phyloP scores from a whole-genome alignment of 768 basidiomycete species.

The Rhizopogon vinicolor region DNA sequence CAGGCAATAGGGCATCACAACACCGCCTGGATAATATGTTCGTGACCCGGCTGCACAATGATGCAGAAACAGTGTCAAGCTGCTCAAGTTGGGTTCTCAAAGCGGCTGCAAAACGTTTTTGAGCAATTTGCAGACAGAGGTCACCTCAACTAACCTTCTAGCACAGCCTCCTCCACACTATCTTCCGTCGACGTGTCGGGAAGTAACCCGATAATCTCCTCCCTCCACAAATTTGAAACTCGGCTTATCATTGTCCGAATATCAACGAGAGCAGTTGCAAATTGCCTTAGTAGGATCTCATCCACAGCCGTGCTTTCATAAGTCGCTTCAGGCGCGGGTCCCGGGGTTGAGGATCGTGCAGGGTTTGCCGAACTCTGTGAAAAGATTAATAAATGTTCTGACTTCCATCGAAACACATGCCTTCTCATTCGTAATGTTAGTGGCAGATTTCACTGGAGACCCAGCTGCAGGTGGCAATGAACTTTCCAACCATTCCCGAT shows the following conservation, averaged over 20 bases:
- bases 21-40: constrained; percentile 74
- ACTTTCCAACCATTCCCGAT: constrained; percentile 71
- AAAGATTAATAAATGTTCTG: neutral
- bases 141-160: constrained; percentile 43
- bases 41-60: constrained; percentile 61
- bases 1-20: constrained; percentile 77
- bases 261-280: constrained; percentile 65
- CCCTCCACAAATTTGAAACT: constrained; percentile 57
- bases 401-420: constrained; percentile 10
- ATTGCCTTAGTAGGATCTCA: constrained; percentile 61
- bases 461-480: constrained; percentile 40
- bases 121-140: neutral
- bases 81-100: constrained; percentile 48
- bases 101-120: constrained; percentile 37
- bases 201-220: constrained; percentile 60
- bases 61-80: constrained; percentile 48
- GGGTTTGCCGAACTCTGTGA: neutral
- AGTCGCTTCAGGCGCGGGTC: constrained; percentile 40
- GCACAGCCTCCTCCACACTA: constrained; percentile 27
- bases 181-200: constrained; percentile 36
- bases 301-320: constrained; percentile 57
- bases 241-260: constrained; percentile 53
- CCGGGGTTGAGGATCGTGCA: constrained; percentile 51
- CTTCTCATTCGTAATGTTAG: constrained; percentile 31
- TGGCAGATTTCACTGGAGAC: constrained; percentile 25